Evolutionary conservation across 1,284 basidiomycete genomes (phyloP).

Genomic region (Neolentinus lepideus): DNA sequence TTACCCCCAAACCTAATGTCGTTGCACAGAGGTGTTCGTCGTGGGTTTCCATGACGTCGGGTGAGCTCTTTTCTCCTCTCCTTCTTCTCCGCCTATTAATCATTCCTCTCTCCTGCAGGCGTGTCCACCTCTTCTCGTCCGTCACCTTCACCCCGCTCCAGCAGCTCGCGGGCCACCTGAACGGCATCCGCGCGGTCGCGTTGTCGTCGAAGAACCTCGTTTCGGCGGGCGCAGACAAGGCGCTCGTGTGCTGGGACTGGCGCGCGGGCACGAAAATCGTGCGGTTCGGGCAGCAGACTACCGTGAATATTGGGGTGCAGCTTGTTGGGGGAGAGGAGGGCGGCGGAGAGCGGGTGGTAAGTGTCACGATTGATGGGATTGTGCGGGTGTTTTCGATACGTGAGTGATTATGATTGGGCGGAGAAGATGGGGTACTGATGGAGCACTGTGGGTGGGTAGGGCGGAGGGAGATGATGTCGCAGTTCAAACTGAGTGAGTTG

Average conservation of each 20-base stretch:
- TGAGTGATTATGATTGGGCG: constrained; percentile 26
- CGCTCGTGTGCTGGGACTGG: constrained; percentile 91
- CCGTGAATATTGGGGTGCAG: constrained; percentile 86
- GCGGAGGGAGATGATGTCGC: constrained; percentile 82
- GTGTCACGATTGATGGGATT: constrained; percentile 89
- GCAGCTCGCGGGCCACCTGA: constrained; percentile 78
- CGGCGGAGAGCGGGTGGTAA: constrained; percentile 72
- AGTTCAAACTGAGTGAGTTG: constrained; percentile 81
- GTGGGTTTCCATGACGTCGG: constrained; percentile 92
- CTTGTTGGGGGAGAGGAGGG: constrained; percentile 48
- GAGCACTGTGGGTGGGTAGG: constrained; percentile 27
- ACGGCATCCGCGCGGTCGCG: constrained; percentile 82
- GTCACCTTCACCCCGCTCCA: constrained; percentile 75
- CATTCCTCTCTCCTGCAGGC: constrained; percentile 30
- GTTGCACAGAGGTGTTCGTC: constrained; percentile 73
- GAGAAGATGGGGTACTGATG: constrained; percentile 2
- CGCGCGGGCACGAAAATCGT: constrained; percentile 81
- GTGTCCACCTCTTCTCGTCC: constrained; percentile 77
- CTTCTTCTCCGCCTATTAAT: constrained; percentile 2
- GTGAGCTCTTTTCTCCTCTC: constrained; percentile 29
- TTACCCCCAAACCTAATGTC: no score
- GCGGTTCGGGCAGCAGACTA: constrained; percentile 89
- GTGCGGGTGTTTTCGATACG: constrained; percentile 87
- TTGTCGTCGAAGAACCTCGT: constrained; percentile 81
- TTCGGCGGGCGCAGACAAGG: constrained; percentile 83